Percentiles rank a stretch among this genome's conserved stretches.
phyloP scores from a whole-genome alignment of 2,329 filamentous ascomycete genomes.

The Apiospora sp. region DNA sequence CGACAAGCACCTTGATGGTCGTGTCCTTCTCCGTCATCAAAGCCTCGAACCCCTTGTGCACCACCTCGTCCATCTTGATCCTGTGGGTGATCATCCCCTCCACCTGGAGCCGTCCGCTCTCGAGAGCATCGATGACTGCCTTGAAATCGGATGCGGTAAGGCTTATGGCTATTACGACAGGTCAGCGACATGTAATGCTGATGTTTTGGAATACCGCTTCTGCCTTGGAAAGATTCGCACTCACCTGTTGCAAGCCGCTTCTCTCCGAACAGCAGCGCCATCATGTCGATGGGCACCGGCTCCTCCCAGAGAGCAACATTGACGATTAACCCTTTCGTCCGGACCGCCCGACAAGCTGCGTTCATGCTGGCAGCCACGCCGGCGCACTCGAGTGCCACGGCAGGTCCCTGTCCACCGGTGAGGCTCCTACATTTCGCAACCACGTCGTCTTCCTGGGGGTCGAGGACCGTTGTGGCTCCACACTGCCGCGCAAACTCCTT shows the following conservation, averaged over 20 bases:
- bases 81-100: slow-evolving; percentile 67
- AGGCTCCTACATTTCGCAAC: slow-evolving; percentile 54
- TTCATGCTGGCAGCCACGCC: slow-evolving; percentile 62
- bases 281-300: slow-evolving; percentile 59
- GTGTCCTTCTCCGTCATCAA: slow-evolving; percentile 67
- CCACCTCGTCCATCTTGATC: slow-evolving; percentile 62
- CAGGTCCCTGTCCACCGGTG: slow-evolving; percentile 56
- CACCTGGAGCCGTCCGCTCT: slow-evolving; percentile 57
- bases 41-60: slow-evolving; percentile 64
- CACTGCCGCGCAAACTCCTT: slow-evolving; percentile 60
- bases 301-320: slow-evolving; percentile 73
- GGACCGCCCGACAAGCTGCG: slow-evolving; percentile 56
- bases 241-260: slow-evolving; percentile 55
- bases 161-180: slow-evolving; percentile 40
- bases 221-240: not conserved
- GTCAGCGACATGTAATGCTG: slow-evolving; percentile 16
- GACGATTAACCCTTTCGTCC: slow-evolving; percentile 63
- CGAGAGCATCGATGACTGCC: slow-evolving; percentile 62
- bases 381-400: slow-evolving; percentile 69
- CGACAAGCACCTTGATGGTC: slow-evolving; percentile 69
- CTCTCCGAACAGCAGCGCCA: slow-evolving; percentile 61
- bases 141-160: slow-evolving; percentile 56
- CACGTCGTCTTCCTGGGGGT: slow-evolving; percentile 60
- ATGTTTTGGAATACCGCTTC: not conserved
- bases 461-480: slow-evolving; percentile 62